Evolutionary conservation across 1,284 basidiomycete species (phyloP), one percentile per base, ranked within the genome.

Genomic region (Cerioporus squamosus): DNA sequence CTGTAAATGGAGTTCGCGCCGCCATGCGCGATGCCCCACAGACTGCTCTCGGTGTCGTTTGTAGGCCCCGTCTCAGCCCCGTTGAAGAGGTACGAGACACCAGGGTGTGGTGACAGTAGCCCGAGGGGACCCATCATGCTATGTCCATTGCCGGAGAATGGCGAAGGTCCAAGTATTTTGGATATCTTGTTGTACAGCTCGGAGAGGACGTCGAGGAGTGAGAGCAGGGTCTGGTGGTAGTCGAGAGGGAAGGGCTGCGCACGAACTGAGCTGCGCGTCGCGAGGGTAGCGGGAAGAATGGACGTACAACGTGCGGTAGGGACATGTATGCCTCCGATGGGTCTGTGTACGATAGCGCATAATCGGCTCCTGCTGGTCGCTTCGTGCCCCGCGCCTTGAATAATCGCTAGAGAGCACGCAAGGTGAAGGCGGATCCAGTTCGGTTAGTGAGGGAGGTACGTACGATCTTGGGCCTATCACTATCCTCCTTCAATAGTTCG

Each of bases 181-280:
- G 85, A 83, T 45, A 95, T 88, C 73, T 92, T 93, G 73, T 90
- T 87, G 78, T 95, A 95, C 23, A 92, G 85, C 70, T 94, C 91
- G 14, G 91, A 91, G 40, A 95, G 82, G 44, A 95, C 88, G 68
- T 95, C 93, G 55, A 94, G 86, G 31, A 94, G 83, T 36, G 93
- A 92, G 49, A 93, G 83, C 29, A 94, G 82, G 6, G 90, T 91
- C 75, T 95, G 90, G 64, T 92, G 88, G 68, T 95, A 95, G 74
- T 95, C 93, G 51, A 95, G 73, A 3, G 87, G 77, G 73, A 95
- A 95, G 17, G 93, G 90, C 92, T 94, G 62, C 12, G 7, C 22
- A 31, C 15, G 29, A 7, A 42, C 53, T 58, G 18, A 62, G 47
- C 40, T 6, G 39, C 51, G 36, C 26, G 38, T 18, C 33, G 47